phyloP scores from a whole-genome alignment of 495 filamentous ascomycete species.

The Pyrenula aspistea region DNA sequence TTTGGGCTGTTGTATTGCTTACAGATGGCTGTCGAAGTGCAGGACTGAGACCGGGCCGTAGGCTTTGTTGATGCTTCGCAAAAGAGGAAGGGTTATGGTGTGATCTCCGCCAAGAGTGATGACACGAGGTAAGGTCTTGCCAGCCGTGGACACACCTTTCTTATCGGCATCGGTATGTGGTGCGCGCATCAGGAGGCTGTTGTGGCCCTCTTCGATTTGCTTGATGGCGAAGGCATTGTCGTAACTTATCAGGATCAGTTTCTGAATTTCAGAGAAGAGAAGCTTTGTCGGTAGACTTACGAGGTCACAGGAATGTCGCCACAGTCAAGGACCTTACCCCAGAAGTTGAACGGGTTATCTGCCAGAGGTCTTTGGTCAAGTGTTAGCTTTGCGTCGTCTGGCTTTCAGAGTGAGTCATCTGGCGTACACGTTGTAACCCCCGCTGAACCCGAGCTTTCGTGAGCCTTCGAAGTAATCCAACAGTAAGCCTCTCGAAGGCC shows the following conservation, averaged over 20 bases:
- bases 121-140: slow-evolving; percentile 46
- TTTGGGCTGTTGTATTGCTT: slow-evolving; percentile 5
- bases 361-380: slow-evolving; percentile 22
- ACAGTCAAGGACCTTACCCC: slow-evolving; percentile 60
- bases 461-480: slow-evolving; percentile 26
- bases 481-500: slow-evolving; percentile 10
- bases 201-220: slow-evolving; percentile 59
- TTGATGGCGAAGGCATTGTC: slow-evolving; percentile 66
- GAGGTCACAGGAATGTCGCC: slow-evolving; percentile 65
- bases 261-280: neutral
- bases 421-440: neutral
- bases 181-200: slow-evolving; percentile 37
- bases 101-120: slow-evolving; percentile 61
- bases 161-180: slow-evolving; percentile 33
- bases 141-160: slow-evolving; percentile 36
- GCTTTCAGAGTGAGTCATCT: neutral
- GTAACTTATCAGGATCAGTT: slow-evolving; percentile 18
- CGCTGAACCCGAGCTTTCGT: slow-evolving; percentile 31
- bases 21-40: slow-evolving; percentile 63
- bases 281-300: slow-evolving; percentile 19
- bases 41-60: slow-evolving; percentile 60
- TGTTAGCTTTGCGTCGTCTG: neutral
- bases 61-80: slow-evolving; percentile 52
- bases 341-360: slow-evolving; percentile 51
- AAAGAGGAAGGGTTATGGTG: slow-evolving; percentile 49